These are phyloP conservation scores for Acanthamoeba sp. DNA, from an alignment of 208 protist genomes.

Conservation along the genomic window DNA sequence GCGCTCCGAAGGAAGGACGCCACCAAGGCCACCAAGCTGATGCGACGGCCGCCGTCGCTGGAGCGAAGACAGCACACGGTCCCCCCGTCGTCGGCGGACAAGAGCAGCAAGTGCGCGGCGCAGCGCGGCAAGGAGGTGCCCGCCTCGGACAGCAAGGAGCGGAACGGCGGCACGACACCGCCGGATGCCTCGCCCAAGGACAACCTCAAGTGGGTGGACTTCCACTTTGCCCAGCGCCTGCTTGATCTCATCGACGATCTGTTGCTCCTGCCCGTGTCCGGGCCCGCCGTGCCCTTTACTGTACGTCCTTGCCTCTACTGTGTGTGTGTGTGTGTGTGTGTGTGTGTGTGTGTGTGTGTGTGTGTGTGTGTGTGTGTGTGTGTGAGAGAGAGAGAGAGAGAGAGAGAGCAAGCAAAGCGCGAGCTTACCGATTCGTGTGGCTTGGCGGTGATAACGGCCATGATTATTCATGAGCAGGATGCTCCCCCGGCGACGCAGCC, in stretches of 20 bases:
- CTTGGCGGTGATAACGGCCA: too few species aligned
- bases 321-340: neutral
- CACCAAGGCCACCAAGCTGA: neutral
- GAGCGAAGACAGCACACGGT: neutral
- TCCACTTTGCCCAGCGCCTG: constrained; percentile 52
- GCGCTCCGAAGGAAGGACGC: neutral
- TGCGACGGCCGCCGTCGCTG: neutral
- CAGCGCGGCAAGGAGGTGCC: neutral
- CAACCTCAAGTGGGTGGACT: constrained; percentile 56
- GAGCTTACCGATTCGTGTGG: too few species aligned
- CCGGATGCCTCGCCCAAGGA: neutral
- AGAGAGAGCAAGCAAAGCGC: too few species aligned
- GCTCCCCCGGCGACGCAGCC: neutral
- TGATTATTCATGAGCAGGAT: too few species aligned
- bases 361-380: too few species aligned
- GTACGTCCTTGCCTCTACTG: neutral
- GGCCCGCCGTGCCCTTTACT: neutral
- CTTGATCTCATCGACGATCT: constrained; percentile 66
- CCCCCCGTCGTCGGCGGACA: neutral
- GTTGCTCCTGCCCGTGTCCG: constrained; percentile 37
- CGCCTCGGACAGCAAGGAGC: neutral
- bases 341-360: too few species aligned
- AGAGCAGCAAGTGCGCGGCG: neutral
- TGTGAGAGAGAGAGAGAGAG: too few species aligned
- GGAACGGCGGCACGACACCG: neutral